Evolutionary conservation across 352 stramenopile genomes (phyloP).

Genomic region (Phytophthora sansomeana): DNA sequence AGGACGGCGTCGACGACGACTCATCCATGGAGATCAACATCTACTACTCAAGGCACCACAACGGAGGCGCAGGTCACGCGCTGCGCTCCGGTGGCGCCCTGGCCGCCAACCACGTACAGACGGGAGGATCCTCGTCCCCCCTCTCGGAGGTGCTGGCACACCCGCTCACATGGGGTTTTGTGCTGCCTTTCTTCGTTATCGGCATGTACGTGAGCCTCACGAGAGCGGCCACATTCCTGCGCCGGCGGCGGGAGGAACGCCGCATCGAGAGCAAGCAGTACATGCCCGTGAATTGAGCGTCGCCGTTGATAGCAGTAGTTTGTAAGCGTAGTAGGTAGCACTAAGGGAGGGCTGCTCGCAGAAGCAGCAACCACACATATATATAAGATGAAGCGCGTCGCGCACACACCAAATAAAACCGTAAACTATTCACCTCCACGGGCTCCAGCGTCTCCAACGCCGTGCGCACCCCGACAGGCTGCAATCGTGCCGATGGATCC

Average conservation of each 20-base stretch:
- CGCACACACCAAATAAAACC: constrained; percentile 12
- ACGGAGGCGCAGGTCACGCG: constrained; percentile 32
- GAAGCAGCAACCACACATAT: constrained; percentile 24
- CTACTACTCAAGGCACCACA: constrained; percentile 63
- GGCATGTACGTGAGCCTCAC: constrained; percentile 63
- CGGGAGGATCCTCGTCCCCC: constrained; percentile 23
- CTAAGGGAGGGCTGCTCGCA: neutral
- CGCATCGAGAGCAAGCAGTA: constrained; percentile 78
- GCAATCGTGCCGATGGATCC: neutral
- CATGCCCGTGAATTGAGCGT: constrained; percentile 59
- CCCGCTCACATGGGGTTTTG: constrained; percentile 56
- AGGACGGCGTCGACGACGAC: constrained; percentile 43
- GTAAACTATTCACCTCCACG: neutral
- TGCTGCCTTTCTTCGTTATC: constrained; percentile 74
- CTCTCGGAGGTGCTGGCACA: constrained; percentile 33
- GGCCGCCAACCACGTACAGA: constrained; percentile 39
- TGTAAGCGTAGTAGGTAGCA: constrained; percentile 29
- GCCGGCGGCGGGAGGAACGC: constrained; percentile 65
- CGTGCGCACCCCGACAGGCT: neutral
- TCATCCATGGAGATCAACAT: constrained; percentile 69
- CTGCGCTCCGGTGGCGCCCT: constrained; percentile 38
- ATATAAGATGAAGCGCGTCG: constrained; percentile 22
- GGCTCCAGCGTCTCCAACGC: neutral
- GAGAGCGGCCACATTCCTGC: constrained; percentile 49
- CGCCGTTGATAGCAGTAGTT: constrained; percentile 16